Conservation (phyloP, 2,329 filamentous ascomycete genomes). For the Trichoderma brevicompactum region DNA sequence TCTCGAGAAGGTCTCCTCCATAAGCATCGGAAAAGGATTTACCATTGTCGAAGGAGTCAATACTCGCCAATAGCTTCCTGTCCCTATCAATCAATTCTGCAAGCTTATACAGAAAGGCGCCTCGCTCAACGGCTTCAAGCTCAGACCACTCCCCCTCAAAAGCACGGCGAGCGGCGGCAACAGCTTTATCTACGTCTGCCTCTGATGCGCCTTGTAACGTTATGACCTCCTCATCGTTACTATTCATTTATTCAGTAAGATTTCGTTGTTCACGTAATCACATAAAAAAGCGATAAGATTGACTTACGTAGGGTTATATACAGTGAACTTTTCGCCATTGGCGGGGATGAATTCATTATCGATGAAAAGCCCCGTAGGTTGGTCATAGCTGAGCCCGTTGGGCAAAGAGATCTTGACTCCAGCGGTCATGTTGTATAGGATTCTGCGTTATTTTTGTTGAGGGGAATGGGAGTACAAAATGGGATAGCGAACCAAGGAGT, state of each 20-base stretch:
- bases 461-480: neutral
- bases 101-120: conserved; percentile 69
- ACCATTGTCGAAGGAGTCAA: conserved; percentile 82
- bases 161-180: conserved; percentile 76
- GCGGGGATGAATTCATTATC: conserved; percentile 24
- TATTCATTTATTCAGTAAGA: neutral
- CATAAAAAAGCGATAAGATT: no score
- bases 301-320: conserved; percentile 21
- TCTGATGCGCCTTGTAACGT: conserved; percentile 23
- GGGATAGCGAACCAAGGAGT: neutral
- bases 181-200: conserved; percentile 70
- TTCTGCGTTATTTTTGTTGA: neutral
- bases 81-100: conserved; percentile 77
- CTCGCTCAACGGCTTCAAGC: conserved; percentile 69
- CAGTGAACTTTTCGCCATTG: conserved; percentile 24
- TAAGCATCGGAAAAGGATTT: conserved; percentile 73
- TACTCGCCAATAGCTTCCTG: conserved; percentile 68
- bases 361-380: conserved; percentile 25
- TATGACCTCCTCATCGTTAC: neutral
- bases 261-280: neutral
- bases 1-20: conserved; percentile 65
- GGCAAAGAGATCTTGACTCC: conserved; percentile 32
- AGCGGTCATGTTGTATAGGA: conserved; percentile 12
- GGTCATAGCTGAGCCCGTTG: conserved; percentile 20
- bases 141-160: conserved; percentile 71